Percentiles rank a stretch among this genome's conserved stretches.
Evolutionary conservation across 148 eudicot genomes (phyloP).

Genomic region (Amaranthus hypochondriacus): DNA sequence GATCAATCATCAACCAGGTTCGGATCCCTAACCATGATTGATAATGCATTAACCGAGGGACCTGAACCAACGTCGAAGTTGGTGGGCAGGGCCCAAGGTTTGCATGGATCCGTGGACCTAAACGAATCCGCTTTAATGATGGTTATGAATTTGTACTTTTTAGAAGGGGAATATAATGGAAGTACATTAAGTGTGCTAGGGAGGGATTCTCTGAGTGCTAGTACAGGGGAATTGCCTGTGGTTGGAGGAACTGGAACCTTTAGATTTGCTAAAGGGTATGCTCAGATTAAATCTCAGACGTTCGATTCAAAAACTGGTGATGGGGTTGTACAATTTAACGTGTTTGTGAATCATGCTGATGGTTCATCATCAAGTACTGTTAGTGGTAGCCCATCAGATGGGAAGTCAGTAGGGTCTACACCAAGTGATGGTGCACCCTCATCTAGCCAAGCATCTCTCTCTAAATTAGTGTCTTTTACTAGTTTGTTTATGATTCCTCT

Average conservation of each 20-base stretch:
- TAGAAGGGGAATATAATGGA: constrained; percentile 37
- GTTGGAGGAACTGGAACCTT: constrained; percentile 53
- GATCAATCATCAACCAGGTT: constrained; percentile 27
- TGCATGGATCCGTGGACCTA: constrained; percentile 37
- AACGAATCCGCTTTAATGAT: constrained; percentile 30
- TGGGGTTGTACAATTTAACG: constrained; percentile 32
- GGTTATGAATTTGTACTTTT: constrained; percentile 37
- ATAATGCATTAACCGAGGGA: constrained; percentile 39
- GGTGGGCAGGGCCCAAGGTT: constrained; percentile 53
- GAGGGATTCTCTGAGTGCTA: constrained; percentile 24
- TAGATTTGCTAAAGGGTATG: constrained; percentile 55
- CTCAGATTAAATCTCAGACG: constrained; percentile 34
- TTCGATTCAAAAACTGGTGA: constrained; percentile 35
- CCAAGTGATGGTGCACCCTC: constrained; percentile 8
- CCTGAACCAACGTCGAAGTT: constrained; percentile 32
- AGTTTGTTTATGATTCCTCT: constrained; percentile 5
- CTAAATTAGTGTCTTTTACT: background rate
- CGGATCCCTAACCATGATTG: constrained; percentile 40
- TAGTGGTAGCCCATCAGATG: background rate
- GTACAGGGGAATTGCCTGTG: constrained; percentile 42
- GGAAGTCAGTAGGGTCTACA: too few relatives aligned
- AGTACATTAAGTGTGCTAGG: constrained; percentile 44
- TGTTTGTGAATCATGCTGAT: constrained; percentile 33
- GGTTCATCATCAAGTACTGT: background rate
- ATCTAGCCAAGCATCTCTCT: background rate